phyloP scores from a whole-genome alignment of 2,329 filamentous ascomycete genomes.

The Teratosphaeria zuluensis region DNA sequence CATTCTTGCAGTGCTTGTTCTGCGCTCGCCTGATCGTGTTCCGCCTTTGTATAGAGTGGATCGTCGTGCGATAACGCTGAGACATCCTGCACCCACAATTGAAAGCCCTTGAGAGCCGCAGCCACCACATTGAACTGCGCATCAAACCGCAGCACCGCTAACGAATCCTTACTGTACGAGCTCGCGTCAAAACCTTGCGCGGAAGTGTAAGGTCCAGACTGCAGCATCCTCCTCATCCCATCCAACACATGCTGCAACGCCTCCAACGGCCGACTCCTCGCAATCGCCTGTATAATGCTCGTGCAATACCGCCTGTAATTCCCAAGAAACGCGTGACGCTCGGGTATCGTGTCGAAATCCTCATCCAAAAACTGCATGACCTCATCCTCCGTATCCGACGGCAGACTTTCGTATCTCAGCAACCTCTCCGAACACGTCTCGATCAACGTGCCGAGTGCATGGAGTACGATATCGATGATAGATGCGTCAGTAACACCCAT shows the following conservation, averaged over 20 bases:
- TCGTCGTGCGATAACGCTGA: conserved; percentile 32
- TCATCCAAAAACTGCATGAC: conserved; percentile 72
- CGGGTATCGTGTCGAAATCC: conserved; percentile 89
- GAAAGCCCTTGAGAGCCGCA: conserved; percentile 77
- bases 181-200: conserved; percentile 51
- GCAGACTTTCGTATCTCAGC: conserved; percentile 77
- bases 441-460: conserved; percentile 64
- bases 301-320: conserved; percentile 91
- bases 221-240: conserved; percentile 63
- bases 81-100: conserved; percentile 55
- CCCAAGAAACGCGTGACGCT: conserved; percentile 87
- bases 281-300: conserved; percentile 77
- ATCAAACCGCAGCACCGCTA: conserved; percentile 69
- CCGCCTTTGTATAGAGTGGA: conserved; percentile 38
- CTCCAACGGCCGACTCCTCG: conserved; percentile 70
- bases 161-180: conserved; percentile 53
- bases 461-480: conserved; percentile 49
- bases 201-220: conserved; percentile 60
- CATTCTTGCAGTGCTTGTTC: conserved; percentile 43
- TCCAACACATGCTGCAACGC: conserved; percentile 80
- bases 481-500: conserved; percentile 63
- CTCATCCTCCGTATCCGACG: conserved; percentile 69
- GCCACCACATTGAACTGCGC: conserved; percentile 85
- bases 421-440: conserved; percentile 76
- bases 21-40: conserved; percentile 51